phyloP scores from a whole-genome alignment of 139 green algal species.

The Klebsormidium nitens region DNA sequence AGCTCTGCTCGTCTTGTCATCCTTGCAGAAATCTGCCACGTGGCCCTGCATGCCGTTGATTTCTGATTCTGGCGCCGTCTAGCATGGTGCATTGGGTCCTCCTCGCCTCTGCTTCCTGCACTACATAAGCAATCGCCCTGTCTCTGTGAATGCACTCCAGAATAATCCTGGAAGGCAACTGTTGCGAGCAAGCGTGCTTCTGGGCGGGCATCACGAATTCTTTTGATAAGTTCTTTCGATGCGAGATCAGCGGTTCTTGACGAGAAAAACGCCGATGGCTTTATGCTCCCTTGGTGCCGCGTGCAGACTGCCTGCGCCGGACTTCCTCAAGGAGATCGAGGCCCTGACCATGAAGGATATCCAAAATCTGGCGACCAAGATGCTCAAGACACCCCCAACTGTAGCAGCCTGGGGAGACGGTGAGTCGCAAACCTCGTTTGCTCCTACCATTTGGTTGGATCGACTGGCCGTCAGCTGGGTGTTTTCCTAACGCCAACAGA shows the following conservation, averaged over 20 bases:
- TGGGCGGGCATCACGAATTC: not conserved
- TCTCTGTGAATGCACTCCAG: not conserved
- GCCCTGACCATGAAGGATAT: conserved; percentile 24
- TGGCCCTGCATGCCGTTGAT: no score
- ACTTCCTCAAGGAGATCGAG: conserved; percentile 20
- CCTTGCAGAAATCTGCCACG: no score
- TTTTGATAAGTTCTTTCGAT: not conserved
- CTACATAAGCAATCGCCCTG: no score
- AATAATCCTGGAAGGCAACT: no score
- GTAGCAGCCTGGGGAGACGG: conserved; percentile 23
- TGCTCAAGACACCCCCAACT: conserved; percentile 25
- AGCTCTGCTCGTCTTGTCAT: no score
- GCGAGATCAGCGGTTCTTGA: not conserved
- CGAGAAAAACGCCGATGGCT: not conserved
- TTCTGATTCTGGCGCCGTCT: no score
- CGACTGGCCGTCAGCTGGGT: no score
- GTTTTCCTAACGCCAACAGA: no score
- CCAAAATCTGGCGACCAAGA: conserved; percentile 11
- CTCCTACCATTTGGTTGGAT: no score
- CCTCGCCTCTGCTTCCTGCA: no score
- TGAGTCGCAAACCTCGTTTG: no score
- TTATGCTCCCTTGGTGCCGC: not conserved
- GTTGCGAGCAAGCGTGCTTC: not conserved
- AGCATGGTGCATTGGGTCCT: no score
- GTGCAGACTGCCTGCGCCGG: conserved; percentile 22